Evolutionary conservation across 2,329 filamentous ascomycete genomes (phyloP).

Genomic region (Hirsutella minnesotensis): DNA sequence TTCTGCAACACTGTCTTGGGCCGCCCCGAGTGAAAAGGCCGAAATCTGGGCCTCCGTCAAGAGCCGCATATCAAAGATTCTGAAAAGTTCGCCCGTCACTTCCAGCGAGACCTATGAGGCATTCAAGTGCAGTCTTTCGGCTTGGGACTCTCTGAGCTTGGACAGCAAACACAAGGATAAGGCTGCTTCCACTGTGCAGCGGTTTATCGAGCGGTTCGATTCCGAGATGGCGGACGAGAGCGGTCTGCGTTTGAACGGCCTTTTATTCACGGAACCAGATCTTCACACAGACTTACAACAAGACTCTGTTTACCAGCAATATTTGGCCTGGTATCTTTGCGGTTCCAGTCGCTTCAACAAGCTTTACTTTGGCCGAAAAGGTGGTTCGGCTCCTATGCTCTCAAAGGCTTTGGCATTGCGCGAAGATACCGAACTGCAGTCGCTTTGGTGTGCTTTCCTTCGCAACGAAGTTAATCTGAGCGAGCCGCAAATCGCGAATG

Average conservation of each 20-base stretch:
- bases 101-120: conserved; percentile 26
- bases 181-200: conserved; percentile 18
- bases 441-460: conserved; percentile 19
- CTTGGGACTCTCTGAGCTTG: conserved; percentile 26
- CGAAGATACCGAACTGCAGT: conserved; percentile 9
- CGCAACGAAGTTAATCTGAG: conserved; percentile 26
- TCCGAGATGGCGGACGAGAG: conserved; percentile 15
- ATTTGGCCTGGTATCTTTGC: conserved; percentile 21
- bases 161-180: conserved; percentile 18
- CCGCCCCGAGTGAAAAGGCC: conserved; percentile 14
- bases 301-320: conserved; percentile 16
- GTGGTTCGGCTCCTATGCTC: conserved; percentile 13
- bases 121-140: conserved; percentile 25
- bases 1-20: conserved; percentile 23
- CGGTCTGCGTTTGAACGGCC: conserved; percentile 11
- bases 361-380: conserved; percentile 14
- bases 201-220: conserved; percentile 21
- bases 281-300: conserved; percentile 13
- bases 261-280: conserved; percentile 8
- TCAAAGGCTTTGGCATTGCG: conserved; percentile 11
- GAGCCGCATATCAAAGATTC: conserved; percentile 17
- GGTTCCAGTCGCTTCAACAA: conserved; percentile 19
- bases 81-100: conserved; percentile 19
- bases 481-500: conserved; percentile 17
- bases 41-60: conserved; percentile 22